These are phyloP conservation scores for Amanita polypyramis DNA, from an alignment of 768 basidiomycete genomes.

Conservation along the genomic window DNA sequence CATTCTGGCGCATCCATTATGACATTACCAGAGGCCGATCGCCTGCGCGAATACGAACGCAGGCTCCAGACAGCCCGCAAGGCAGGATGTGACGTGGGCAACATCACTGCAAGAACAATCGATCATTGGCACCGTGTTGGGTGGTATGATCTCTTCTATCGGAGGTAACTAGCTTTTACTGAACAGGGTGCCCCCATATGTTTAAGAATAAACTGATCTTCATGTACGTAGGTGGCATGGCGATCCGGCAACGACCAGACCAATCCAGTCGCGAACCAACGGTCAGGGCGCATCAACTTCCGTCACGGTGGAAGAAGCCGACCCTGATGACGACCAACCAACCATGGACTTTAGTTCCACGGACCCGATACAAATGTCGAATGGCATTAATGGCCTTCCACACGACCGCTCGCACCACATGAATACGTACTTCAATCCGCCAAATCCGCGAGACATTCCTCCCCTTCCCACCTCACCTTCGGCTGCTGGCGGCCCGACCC, in stretches of 20 bases:
- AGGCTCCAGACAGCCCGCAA: slow-evolving; percentile 57
- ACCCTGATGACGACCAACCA: slow-evolving; percentile 39
- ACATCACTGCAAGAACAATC: slow-evolving; percentile 60
- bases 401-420: slow-evolving; percentile 15
- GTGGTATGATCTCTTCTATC: slow-evolving; percentile 69
- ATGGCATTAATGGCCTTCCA: slow-evolving; percentile 21
- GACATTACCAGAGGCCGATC: slow-evolving; percentile 45
- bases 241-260: slow-evolving; percentile 49
- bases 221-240: slow-evolving; percentile 44
- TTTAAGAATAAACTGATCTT: slow-evolving; percentile 3
- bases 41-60: slow-evolving; percentile 64
- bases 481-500: slow-evolving; percentile 13
- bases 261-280: slow-evolving; percentile 27
- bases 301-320: slow-evolving; percentile 28
- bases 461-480: slow-evolving; percentile 10
- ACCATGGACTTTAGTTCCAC: slow-evolving; percentile 28
- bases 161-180: slow-evolving; percentile 30
- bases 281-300: slow-evolving; percentile 21
- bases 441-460: slow-evolving; percentile 9
- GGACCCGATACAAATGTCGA: slow-evolving; percentile 21
- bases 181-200: neutral
- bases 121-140: slow-evolving; percentile 74
- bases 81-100: slow-evolving; percentile 60
- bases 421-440: slow-evolving; percentile 4
- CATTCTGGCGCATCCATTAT: slow-evolving; percentile 27